Base-by-base conservation (phyloP, 179 eudicot species). In the Amaranthus tricolor region DNA sequence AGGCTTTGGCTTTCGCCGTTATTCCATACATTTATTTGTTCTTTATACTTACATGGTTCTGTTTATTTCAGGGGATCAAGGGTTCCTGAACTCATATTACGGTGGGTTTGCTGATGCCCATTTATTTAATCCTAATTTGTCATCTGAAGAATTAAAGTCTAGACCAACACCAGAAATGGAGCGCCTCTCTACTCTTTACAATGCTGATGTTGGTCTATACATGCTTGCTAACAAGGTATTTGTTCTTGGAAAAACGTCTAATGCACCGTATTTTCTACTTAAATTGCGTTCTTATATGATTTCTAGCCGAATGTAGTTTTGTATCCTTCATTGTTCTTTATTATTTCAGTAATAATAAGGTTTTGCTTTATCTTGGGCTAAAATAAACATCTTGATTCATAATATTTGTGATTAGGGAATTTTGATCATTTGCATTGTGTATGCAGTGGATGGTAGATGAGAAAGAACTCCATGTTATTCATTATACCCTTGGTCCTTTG, bases 121-220 rank as follows among this genome's bases (percentile, higher is more conserved):
- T 73, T 50, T 95, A 74, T 95, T 90, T 78, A 85, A 95, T 65
- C 98, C 98, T 64, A 75, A 81, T 16, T 49, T 87, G 75, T 60
- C 90, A 21, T 70, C 74, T 12, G 88, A 93, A 58, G 89, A 85
- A 76, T 48, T 87, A 68, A 85, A 88, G 57, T 87, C 97, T 66
- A 91, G 89, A 77, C 86, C 93, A 52, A 80, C 70, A 63, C 88
- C 91, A 64, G 83, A 84, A 76, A 95, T 95, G 99, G 92, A 95
- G 83, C 96, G 99, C 71, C 97, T 95, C 67, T 91, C 99, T 72
- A 95, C 99, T 62, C 74, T 95, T 63, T 95, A 88, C 71, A 95
- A 95, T 88, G 99, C 99, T 74, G 99, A 95, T 86, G 98, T 95
- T 85, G 99, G 99, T 56, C 88, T 95, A 68, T 95, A 95, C 86